Evolutionary conservation across 192 early-diverging fungal genomes (phyloP), one percentile per base, ranked within the genome.

Genomic region (Haplosporangium gracile): DNA sequence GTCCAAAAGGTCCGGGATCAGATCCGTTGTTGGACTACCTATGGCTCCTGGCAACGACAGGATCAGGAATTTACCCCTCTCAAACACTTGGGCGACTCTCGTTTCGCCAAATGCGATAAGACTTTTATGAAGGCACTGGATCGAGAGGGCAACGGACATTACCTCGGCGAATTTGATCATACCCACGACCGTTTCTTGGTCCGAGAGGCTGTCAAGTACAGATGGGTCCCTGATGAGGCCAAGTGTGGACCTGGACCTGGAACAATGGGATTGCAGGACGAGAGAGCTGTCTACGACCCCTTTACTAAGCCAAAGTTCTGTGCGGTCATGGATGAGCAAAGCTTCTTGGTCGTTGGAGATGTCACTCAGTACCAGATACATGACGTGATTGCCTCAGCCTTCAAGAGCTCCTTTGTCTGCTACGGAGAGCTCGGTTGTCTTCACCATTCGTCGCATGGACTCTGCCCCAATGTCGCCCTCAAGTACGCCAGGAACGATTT

Each of bases 401-500:
- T 93, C 47, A 65, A 90, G 39, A 89, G 88, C 40, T 88, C 85
- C 5, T 89, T 90, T 6, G 88, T 79, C 60, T 93, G 92, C 70
- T 93, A 89, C 82, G 92, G 92, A 20, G 92, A 92, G 75, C 80
- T 88, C 13, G 83, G 85, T 24, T 93, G 92, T 74, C 88, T 91
- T 78, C 85, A 81, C 18, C 88, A 89, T 68, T 45, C 65, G 8
- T 39, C 82, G 7, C 85, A 82, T 76, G 74, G 78, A 40, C 78
- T 85, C 70, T 85, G 83, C 63, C 43, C 32, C 0, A 65, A 47
- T 34, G 74, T 80, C 2, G 78, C 60, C 15, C 68, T 85, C 75
- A 85, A 82, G 78, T 89, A 77, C 72, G 74, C 91, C 0, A 86
- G 91, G n/a, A 93, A 93, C 78, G 92, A 93, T 78, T 13, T 91